A percentile compares a stretch with the other conserved stretches of the same genome.
Evolutionary conservation across 257 asterid genomes (phyloP).

Genomic region (Ehretia macrophylla): DNA sequence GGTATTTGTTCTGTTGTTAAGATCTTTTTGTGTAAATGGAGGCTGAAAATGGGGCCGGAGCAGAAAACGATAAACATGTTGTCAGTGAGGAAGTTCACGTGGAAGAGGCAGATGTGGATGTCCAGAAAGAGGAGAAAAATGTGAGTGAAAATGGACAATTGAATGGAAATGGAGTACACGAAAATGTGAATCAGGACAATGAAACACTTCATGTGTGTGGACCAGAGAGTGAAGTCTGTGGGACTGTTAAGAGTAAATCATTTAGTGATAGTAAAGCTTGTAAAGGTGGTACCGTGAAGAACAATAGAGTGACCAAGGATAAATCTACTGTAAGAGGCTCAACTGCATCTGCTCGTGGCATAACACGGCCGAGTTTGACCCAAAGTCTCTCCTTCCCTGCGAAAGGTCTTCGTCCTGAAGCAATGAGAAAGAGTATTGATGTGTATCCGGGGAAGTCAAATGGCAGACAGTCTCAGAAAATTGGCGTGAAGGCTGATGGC

Average conservation of each 20-base stretch:
- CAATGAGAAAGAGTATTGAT: constrained; percentile 55
- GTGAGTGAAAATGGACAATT: constrained; percentile 19
- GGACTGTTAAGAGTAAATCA: constrained; percentile 24
- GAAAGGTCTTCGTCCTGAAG: constrained; percentile 41
- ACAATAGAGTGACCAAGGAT: constrained; percentile 32
- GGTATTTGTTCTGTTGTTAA: background rate
- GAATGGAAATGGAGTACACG: constrained; percentile 27
- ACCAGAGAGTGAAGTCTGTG: constrained; percentile 21
- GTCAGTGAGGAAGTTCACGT: constrained; percentile 23
- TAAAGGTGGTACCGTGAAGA: constrained; percentile 22
- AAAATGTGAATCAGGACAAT: constrained; percentile 22
- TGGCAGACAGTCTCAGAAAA: constrained; percentile 28
- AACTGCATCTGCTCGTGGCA: constrained; percentile 39
- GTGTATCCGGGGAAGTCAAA: constrained; percentile 37
- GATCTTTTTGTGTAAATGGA: constrained; percentile 34
- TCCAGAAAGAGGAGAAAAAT: constrained; percentile 31
- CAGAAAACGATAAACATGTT: constrained; percentile 37
- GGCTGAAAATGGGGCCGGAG: constrained; percentile 44
- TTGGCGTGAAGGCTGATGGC: constrained; percentile 33
- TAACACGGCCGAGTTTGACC: constrained; percentile 32
- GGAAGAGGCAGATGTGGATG: constrained; percentile 29
- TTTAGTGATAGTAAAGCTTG: constrained; percentile 15
- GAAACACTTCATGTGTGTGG: constrained; percentile 23
- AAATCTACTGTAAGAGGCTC: constrained; percentile 34
- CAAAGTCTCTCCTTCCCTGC: constrained; percentile 68